Evolutionary conservation across 1,284 basidiomycete species (phyloP).

Genomic region (Xerocomus minutiporus): DNA sequence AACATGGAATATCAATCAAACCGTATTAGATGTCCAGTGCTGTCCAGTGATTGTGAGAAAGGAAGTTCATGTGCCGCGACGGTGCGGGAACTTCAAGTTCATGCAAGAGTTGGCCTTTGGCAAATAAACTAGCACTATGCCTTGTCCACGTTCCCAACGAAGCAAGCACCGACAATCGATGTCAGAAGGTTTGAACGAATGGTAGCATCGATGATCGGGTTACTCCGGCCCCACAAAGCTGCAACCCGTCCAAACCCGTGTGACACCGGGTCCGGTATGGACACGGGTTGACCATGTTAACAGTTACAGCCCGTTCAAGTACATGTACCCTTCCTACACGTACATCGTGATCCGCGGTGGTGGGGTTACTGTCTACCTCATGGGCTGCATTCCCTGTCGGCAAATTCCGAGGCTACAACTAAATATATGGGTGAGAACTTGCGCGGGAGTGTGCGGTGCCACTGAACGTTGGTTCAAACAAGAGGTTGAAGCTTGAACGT

Average conservation of each 20-base stretch:
- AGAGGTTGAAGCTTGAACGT: no score
- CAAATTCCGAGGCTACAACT: background rate
- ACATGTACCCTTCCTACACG: no score
- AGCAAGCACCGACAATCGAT: background rate
- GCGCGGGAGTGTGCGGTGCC: no score
- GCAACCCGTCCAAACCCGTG: background rate
- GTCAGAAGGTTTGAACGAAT: background rate
- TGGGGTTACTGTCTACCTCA: background rate
- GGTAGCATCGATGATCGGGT: background rate
- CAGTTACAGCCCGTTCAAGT: no score
- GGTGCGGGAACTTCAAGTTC: no score
- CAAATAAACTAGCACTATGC: no score
- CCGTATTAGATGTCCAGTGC: background rate
- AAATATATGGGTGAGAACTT: no score
- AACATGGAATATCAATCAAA: slow-evolving; percentile 13
- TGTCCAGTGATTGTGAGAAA: background rate
- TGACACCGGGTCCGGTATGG: background rate
- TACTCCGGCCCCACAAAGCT: background rate
- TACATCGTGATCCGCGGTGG: background rate
- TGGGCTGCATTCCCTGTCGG: background rate
- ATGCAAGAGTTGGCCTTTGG: no score
- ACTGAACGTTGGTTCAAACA: no score
- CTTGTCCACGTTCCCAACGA: background rate
- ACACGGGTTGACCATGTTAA: background rate
- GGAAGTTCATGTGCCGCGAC: no score